phyloP scores from a whole-genome alignment of 2,329 filamentous ascomycete species.

The Fusarium nelsonii region DNA sequence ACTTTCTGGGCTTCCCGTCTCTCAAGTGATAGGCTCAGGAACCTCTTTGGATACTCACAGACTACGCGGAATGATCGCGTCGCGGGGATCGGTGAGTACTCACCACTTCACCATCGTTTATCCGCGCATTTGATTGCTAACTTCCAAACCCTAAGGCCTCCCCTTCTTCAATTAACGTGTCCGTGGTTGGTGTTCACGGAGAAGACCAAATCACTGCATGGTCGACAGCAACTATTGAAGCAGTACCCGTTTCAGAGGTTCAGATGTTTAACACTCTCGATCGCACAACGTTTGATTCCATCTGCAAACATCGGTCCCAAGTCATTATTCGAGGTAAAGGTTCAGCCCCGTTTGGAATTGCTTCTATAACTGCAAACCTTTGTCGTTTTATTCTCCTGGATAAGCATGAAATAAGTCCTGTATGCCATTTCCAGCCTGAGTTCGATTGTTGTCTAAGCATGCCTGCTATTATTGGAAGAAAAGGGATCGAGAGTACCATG shows the following conservation, averaged over 20 bases:
- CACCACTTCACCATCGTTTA: neutral
- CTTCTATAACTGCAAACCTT: slow-evolving; percentile 60
- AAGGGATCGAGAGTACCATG: slow-evolving; percentile 53
- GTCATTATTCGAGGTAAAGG: slow-evolving; percentile 64
- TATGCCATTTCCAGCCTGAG: slow-evolving; percentile 63
- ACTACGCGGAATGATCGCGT: slow-evolving; percentile 59
- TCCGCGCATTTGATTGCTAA: too few species aligned
- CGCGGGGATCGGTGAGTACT: slow-evolving; percentile 32
- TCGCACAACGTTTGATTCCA: slow-evolving; percentile 54
- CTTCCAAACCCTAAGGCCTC: neutral
- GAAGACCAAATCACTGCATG: slow-evolving; percentile 42
- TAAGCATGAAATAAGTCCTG: slow-evolving; percentile 59
- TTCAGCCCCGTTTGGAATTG: slow-evolving; percentile 64
- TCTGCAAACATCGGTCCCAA: slow-evolving; percentile 61
- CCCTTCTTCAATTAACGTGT: slow-evolving; percentile 25
- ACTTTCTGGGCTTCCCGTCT: slow-evolving; percentile 60
- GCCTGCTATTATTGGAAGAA: slow-evolving; percentile 62
- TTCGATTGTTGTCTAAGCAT: slow-evolving; percentile 63
- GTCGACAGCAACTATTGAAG: slow-evolving; percentile 43
- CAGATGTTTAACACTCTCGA: slow-evolving; percentile 34
- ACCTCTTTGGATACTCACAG: slow-evolving; percentile 66
- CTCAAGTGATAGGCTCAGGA: slow-evolving; percentile 65
- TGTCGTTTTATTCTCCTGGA: slow-evolving; percentile 66
- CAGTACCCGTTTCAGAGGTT: slow-evolving; percentile 29
- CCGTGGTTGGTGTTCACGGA: slow-evolving; percentile 44